These are phyloP conservation scores for Panicum hallii DNA, from an alignment of 202 grass and related monocot species.

Conservation along the genomic window DNA sequence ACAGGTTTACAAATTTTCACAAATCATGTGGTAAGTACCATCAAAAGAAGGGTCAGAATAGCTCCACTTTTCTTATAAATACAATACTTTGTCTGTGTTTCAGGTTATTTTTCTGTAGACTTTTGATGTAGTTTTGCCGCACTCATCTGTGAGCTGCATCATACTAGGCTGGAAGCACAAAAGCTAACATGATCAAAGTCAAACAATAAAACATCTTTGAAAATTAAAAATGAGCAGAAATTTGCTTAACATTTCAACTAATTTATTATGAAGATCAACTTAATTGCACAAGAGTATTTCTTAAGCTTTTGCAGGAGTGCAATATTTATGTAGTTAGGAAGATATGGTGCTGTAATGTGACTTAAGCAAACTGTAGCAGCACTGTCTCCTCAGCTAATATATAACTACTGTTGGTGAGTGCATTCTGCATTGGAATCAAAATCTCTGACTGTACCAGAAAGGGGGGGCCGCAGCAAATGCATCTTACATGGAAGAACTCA, in stretches of 20 bases:
- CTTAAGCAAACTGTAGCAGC: not conserved
- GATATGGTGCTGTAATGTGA: not conserved
- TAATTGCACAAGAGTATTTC: not conserved
- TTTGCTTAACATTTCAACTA: not conserved
- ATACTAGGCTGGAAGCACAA: not conserved
- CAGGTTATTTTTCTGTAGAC: not conserved
- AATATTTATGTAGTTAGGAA: not conserved
- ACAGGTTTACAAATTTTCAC: not conserved
- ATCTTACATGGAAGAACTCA: conserved; percentile 8
- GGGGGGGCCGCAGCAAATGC: not conserved
- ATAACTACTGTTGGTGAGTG: not conserved
- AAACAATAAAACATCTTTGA: not conserved
- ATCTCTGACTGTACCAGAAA: not conserved
- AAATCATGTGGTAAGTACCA: not conserved
- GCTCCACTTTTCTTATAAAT: not conserved
- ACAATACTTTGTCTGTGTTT: not conserved
- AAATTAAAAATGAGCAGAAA: not conserved
- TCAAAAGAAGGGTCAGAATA: not conserved
- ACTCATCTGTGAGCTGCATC: not conserved
- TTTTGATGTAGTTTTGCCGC: not conserved
- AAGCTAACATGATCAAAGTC: not conserved
- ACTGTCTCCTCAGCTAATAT: not conserved
- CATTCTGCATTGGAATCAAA: not conserved
- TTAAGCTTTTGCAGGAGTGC: not conserved
- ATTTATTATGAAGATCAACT: not conserved